phyloP scores from a whole-genome alignment of 2,329 filamentous ascomycete species.

The Claviceps pusilla region DNA sequence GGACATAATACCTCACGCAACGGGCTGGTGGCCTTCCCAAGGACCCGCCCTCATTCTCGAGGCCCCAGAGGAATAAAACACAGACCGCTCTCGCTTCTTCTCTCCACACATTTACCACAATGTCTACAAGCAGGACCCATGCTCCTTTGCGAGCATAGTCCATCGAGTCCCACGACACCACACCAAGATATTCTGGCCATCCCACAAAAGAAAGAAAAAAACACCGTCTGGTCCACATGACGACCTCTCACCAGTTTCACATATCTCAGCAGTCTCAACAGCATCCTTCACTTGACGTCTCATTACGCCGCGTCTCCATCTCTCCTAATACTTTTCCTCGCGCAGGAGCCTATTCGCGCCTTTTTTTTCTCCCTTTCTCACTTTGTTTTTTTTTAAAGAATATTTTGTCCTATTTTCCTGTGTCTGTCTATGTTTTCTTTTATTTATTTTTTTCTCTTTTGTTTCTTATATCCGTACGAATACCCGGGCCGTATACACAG shows the following conservation, averaged over 20 bases:
- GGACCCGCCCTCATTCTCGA: too few relatives aligned
- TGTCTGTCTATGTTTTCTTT: neutral
- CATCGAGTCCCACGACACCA: too few relatives aligned
- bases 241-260: neutral
- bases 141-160: too few relatives aligned
- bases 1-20: too few relatives aligned
- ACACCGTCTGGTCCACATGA: neutral
- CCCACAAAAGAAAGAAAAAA: neutral
- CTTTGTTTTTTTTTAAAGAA: too few relatives aligned
- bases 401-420: neutral
- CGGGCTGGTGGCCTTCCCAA: too few relatives aligned
- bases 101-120: too few relatives aligned
- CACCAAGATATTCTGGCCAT: neutral
- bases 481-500: conserved; percentile 4
- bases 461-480: conserved; percentile 5
- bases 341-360: neutral
- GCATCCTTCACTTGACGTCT: neutral
- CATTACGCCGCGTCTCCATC: neutral
- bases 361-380: neutral
- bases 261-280: neutral
- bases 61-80: too few relatives aligned
- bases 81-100: too few relatives aligned
- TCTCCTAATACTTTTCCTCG: neutral
- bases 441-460: neutral
- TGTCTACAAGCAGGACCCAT: too few relatives aligned